These are phyloP conservation scores for Handroanthus guayacan DNA, from an alignment of 257 asterid genomes.

Conservation along the genomic window DNA sequence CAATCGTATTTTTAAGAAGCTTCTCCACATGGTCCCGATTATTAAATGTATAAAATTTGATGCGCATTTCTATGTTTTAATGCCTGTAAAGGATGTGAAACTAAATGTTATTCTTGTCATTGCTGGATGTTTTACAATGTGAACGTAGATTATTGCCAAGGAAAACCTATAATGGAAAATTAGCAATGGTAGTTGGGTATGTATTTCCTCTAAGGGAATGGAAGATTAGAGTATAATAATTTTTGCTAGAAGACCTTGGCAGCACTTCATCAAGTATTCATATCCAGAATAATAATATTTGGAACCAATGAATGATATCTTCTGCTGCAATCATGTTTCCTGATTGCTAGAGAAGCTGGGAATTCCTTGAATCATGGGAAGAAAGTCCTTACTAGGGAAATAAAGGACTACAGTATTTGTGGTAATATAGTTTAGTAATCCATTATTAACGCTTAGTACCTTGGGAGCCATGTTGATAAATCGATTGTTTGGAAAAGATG, in stretches of 20 bases:
- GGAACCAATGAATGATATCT: neutral
- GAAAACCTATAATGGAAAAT: neutral
- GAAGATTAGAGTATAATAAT: neutral
- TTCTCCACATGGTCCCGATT: neutral
- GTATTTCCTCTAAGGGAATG: neutral
- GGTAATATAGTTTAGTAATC: neutral
- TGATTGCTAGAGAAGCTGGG: conserved; percentile 4
- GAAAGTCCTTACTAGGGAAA: neutral
- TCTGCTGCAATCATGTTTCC: neutral
- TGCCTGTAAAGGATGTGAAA: neutral
- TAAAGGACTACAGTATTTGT: neutral
- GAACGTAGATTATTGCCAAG: neutral
- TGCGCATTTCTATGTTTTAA: neutral
- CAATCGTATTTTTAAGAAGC: neutral
- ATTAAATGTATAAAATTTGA: neutral
- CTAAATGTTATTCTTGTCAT: neutral
- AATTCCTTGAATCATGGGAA: neutral
- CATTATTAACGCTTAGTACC: neutral
- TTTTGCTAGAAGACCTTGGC: neutral
- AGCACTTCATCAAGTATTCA: neutral
- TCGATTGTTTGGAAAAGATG: conserved; percentile 9
- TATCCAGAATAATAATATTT: neutral
- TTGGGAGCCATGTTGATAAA: conserved; percentile 13
- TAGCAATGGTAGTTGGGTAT: conserved; percentile 7
- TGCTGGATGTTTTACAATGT: neutral